These are phyloP conservation scores for Arctium minus DNA, from an alignment of 129 eudicot species.

Conservation along the genomic window DNA sequence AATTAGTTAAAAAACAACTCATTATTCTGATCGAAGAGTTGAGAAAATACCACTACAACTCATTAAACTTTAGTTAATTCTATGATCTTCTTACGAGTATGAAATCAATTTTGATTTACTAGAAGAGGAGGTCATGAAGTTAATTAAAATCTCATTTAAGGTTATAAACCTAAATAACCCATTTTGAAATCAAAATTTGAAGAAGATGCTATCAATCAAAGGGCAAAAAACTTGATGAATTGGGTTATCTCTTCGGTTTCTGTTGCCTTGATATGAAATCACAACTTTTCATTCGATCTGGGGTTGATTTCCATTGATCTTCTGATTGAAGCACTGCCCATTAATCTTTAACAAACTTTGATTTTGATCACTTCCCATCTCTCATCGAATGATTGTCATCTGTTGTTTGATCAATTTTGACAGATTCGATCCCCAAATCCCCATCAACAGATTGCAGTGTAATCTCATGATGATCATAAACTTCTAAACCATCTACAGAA, in stretches of 20 bases:
- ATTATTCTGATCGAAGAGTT: too few relatives aligned
- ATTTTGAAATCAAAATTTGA: too few relatives aligned
- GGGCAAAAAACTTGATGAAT: not conserved
- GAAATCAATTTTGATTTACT: too few relatives aligned
- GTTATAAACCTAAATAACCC: too few relatives aligned
- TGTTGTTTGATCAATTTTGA: not conserved
- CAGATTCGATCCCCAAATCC: not conserved
- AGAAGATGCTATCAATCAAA: too few relatives aligned
- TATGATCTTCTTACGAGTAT: too few relatives aligned
- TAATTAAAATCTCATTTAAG: too few relatives aligned
- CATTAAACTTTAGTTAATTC: too few relatives aligned
- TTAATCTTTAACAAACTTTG: not conserved
- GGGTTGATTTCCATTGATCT: not conserved
- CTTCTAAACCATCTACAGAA: conserved; percentile 24
- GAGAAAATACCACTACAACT: too few relatives aligned
- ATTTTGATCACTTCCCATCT: conserved; percentile 5
- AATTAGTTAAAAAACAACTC: too few relatives aligned
- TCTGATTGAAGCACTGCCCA: not conserved
- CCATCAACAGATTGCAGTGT: conserved; percentile 7
- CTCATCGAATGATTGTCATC: not conserved
- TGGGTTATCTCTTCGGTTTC: not conserved
- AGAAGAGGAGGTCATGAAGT: too few relatives aligned
- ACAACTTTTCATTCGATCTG: not conserved
- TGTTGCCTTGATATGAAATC: not conserved
- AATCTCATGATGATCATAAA: not conserved